Evolutionary conservation across 208 protist genomes (phyloP).

Genomic region (Wallacemonas sp.): DNA sequence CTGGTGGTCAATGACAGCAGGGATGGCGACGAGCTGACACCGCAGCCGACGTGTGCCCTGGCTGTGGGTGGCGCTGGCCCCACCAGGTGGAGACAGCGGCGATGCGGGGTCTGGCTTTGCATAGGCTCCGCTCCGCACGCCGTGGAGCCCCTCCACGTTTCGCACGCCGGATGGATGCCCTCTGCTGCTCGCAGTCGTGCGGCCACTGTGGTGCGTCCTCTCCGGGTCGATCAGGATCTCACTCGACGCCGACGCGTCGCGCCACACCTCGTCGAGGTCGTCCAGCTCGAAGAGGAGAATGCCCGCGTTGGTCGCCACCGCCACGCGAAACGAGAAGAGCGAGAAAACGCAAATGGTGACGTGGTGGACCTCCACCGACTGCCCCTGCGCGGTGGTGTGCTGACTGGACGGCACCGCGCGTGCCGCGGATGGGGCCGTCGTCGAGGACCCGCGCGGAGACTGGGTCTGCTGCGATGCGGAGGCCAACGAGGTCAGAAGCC

Average conservation of each 20-base stretch:
- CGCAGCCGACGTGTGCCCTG: neutral
- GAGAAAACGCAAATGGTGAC: conserved; percentile 51
- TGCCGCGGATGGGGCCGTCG: too few species aligned
- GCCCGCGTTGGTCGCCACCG: conserved; percentile 39
- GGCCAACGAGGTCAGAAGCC: conserved; percentile 13
- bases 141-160: conserved; percentile 6
- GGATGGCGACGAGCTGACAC: conserved; percentile 1
- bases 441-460: neutral
- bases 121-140: neutral
- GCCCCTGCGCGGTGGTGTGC: too few species aligned
- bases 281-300: conserved; percentile 54
- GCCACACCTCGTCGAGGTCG: conserved; percentile 38
- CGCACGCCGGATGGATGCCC: too few species aligned
- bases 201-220: too few species aligned
- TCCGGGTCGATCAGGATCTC: conserved; percentile 16
- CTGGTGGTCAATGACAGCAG: conserved; percentile 6
- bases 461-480: conserved; percentile 5
- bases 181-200: too few species aligned
- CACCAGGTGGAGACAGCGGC: too few species aligned
- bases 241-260: conserved; percentile 16
- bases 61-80: neutral
- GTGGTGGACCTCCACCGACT: conserved; percentile 18
- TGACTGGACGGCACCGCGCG: too few species aligned
- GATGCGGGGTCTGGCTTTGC: neutral
- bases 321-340: conserved; percentile 41